Evolutionary conservation across 78 protist genomes (phyloP).

Genomic region (Chrysochromulina tobinii): DNA sequence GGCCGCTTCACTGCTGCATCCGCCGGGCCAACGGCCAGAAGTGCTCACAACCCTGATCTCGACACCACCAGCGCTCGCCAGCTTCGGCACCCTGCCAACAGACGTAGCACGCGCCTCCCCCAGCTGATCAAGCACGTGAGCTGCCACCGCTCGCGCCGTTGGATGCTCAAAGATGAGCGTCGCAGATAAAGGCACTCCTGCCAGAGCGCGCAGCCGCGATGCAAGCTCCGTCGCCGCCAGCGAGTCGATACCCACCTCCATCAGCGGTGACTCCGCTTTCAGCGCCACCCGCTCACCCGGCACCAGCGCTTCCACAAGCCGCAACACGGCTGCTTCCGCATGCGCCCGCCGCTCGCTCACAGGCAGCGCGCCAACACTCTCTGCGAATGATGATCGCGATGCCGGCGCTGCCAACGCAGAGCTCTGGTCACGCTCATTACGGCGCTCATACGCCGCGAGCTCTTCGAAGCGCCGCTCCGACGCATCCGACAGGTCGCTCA

Average conservation of each 20-base stretch:
- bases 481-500: too few relatives aligned
- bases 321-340: neutral
- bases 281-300: neutral
- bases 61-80: too few relatives aligned
- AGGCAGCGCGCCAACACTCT: neutral
- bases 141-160: neutral
- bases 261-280: neutral
- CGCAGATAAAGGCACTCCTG: neutral
- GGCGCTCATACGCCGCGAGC: neutral
- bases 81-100: too few relatives aligned
- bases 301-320: neutral
- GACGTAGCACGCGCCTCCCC: neutral
- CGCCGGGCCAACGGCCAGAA: neutral
- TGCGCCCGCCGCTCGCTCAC: neutral
- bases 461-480: neutral
- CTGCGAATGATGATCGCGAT: neutral
- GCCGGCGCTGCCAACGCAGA: neutral
- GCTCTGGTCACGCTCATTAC: neutral
- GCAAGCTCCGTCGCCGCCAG: neutral
- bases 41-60: neutral
- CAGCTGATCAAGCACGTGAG: neutral
- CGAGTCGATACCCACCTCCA: conserved; percentile 3
- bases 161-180: neutral
- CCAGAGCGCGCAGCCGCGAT: neutral
- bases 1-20: too few relatives aligned